Conservation (phyloP, 345 rosid species). For the Pugionium cornutum region DNA sequence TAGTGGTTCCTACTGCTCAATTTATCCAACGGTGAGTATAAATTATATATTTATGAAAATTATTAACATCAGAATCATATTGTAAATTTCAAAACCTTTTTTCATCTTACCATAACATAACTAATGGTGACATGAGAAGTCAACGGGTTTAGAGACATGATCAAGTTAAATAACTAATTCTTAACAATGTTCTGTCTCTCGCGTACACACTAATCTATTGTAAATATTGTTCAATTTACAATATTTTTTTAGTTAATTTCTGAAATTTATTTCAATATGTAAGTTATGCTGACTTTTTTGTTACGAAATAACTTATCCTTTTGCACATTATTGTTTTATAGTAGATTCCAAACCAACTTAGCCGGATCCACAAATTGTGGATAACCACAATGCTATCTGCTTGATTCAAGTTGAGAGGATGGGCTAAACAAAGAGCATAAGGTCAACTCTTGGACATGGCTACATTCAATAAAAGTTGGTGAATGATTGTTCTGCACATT, state of each 20-base stretch:
- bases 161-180: constrained; percentile 2
- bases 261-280: too few relatives aligned
- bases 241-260: neutral
- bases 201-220: too few relatives aligned
- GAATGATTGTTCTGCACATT: constrained; percentile 17
- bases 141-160: neutral
- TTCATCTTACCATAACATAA: too few relatives aligned
- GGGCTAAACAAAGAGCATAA: neutral
- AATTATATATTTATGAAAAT: too few relatives aligned
- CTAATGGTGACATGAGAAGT: neutral
- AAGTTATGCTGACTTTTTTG: too few relatives aligned
- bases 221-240: neutral
- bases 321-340: too few relatives aligned
- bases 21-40: neutral
- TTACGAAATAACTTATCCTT: too few relatives aligned
- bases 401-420: neutral
- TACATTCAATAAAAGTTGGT: constrained; percentile 22
- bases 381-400: neutral
- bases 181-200: neutral
- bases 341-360: neutral
- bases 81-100: too few relatives aligned
- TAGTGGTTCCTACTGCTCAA: neutral
- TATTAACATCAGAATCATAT: too few relatives aligned
- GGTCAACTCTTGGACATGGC: constrained; percentile 22
- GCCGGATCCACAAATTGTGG: neutral